Evolutionary conservation across 2,329 filamentous ascomycete species (phyloP).

Genomic region (Aspergillus unguis): DNA sequence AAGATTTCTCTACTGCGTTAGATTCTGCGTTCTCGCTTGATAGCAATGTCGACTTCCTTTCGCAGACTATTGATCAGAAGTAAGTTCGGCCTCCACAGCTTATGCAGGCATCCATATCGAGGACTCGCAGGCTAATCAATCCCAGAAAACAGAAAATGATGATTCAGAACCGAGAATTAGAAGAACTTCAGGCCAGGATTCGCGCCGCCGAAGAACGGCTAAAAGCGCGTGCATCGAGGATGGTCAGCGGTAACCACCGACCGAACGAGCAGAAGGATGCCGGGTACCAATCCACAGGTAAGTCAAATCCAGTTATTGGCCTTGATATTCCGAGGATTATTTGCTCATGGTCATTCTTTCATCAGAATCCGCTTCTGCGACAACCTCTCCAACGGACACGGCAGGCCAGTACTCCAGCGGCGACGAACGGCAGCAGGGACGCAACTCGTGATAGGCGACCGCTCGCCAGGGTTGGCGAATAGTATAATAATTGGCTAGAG

Average conservation of each 20-base stretch:
- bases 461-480: constrained; percentile 10
- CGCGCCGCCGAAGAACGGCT: constrained; percentile 81
- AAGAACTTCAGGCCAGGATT: constrained; percentile 78
- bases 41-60: constrained; percentile 69
- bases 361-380: constrained; percentile 16
- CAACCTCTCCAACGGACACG: constrained; percentile 22
- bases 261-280: constrained; percentile 15
- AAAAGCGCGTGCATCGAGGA: constrained; percentile 36
- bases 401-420: constrained; percentile 23
- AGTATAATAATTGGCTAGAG: constrained; percentile 17
- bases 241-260: constrained; percentile 13
- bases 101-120: background rate
- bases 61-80: constrained; percentile 77
- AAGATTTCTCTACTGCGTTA: constrained; percentile 79
- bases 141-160: constrained; percentile 74
- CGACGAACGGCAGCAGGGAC: constrained; percentile 20
- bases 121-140: constrained; percentile 4
- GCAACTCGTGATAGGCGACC: constrained; percentile 17
- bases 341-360: background rate
- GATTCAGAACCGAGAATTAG: constrained; percentile 72
- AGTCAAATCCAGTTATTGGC: background rate
- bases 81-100: constrained; percentile 44
- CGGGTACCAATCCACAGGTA: constrained; percentile 22
- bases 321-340: background rate
- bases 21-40: constrained; percentile 89